These are phyloP conservation scores for Grosmannia clavigera DNA, from an alignment of 2,329 filamentous ascomycete species.

Conservation along the genomic window DNA sequence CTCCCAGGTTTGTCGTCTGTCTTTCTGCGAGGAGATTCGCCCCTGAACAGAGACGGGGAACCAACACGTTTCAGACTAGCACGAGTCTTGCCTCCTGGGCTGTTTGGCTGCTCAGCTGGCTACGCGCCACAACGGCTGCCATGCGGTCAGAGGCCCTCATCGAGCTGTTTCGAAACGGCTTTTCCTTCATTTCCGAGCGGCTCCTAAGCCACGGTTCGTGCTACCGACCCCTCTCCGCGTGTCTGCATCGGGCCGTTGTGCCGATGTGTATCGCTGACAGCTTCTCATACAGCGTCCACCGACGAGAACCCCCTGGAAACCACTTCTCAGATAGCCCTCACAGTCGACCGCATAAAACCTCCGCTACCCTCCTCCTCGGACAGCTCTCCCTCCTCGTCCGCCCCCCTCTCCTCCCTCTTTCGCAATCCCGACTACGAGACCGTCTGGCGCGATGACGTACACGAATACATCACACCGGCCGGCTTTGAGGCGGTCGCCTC, in stretches of 20 bases:
- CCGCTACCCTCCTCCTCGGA: background rate
- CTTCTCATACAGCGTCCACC: background rate
- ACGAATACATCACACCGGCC: slow-evolving; percentile 13
- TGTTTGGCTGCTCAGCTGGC: slow-evolving; percentile 3
- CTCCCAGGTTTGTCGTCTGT: background rate
- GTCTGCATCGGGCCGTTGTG: background rate
- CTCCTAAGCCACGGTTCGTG: slow-evolving; percentile 4
- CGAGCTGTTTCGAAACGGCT: slow-evolving; percentile 10
- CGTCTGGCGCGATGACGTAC: slow-evolving; percentile 14
- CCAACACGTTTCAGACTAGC: background rate
- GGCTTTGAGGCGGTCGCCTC: slow-evolving; percentile 10
- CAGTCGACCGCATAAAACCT: slow-evolving; percentile 10
- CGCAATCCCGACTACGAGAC: slow-evolving; percentile 12
- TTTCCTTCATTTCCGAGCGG: slow-evolving; percentile 10
- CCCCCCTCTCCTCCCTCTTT: background rate
- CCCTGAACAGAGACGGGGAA: background rate
- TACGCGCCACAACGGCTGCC: slow-evolving; percentile 6
- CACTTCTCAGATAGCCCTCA: background rate
- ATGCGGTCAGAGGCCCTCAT: slow-evolving; percentile 10
- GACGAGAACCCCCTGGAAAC: background rate
- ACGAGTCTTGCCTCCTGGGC: background rate
- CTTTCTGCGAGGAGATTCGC: background rate
- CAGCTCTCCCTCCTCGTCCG: too few relatives aligned
- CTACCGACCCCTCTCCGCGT: background rate
- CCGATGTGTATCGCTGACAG: background rate